phyloP scores from a whole-genome alignment of 2,329 filamentous ascomycete genomes.

The Plenodomus biglobosus region DNA sequence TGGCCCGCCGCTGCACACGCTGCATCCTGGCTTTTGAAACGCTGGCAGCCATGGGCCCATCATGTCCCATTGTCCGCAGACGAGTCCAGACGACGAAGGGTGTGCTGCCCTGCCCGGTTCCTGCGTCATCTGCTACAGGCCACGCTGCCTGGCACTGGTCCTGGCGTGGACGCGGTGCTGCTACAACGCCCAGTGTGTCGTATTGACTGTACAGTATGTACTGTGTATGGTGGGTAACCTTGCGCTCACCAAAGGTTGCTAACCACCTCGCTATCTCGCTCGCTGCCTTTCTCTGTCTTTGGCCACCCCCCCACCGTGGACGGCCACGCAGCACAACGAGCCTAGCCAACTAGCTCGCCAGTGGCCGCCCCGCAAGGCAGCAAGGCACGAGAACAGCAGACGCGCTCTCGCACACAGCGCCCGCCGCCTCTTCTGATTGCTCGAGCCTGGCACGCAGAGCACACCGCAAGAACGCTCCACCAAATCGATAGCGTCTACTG shows the following conservation, averaged over 20 bases:
- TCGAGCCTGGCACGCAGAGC: slow-evolving; percentile 17
- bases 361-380: neutral
- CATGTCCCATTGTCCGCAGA: no score
- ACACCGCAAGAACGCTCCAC: slow-evolving; percentile 29
- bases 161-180: neutral
- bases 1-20: slow-evolving; percentile 7
- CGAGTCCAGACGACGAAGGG: slow-evolving; percentile 5
- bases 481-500: slow-evolving; percentile 31
- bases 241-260: no score
- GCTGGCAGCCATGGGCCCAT: slow-evolving; percentile 26
- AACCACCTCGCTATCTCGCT: no score
- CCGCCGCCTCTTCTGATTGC: slow-evolving; percentile 26
- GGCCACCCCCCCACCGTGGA: neutral
- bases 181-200: neutral
- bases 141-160: neutral
- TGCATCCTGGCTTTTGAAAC: slow-evolving; percentile 27
- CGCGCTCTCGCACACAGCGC: slow-evolving; percentile 6
- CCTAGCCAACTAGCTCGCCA: neutral
- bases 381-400: slow-evolving; percentile 14
- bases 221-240: neutral
- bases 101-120: slow-evolving; percentile 17
- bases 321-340: neutral
- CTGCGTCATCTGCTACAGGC: slow-evolving; percentile 10
- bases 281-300: neutral
- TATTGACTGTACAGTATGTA: no score